phyloP scores from a whole-genome alignment of 129 eudicot genomes.

The Oenanthe sinensis region DNA sequence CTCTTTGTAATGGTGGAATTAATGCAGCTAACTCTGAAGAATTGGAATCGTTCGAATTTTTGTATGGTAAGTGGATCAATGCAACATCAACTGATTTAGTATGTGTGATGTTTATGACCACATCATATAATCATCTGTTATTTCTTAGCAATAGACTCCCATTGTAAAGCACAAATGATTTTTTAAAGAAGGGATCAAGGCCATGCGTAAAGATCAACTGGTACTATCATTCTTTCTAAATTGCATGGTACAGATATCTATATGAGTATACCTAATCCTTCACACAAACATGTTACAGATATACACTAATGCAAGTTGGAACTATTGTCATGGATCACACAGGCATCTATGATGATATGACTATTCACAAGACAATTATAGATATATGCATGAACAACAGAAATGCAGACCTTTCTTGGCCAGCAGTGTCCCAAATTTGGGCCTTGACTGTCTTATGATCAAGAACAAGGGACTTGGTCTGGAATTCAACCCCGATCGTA shows the following conservation, averaged over 20 bases:
- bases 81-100: too few species aligned
- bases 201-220: neutral
- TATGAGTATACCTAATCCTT: neutral
- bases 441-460: conserved; percentile 53
- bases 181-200: neutral
- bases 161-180: neutral
- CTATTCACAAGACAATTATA: neutral
- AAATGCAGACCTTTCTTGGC: conserved; percentile 55
- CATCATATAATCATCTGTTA: neutral
- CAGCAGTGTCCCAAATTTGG: conserved; percentile 66
- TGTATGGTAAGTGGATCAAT: too few species aligned
- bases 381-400: neutral
- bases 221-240: neutral
- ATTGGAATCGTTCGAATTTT: neutral
- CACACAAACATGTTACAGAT: neutral
- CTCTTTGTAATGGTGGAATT: neutral
- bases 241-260: neutral
- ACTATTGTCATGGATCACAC: neutral
- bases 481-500: conserved; percentile 58
- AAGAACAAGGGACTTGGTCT: conserved; percentile 39
- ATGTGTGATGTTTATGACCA: too few species aligned
- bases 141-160: neutral
- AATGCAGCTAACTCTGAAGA: neutral
- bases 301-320: neutral
- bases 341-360: neutral